Conservation (phyloP, 306 rosid species). For the Pachyrhizus erosus region DNA sequence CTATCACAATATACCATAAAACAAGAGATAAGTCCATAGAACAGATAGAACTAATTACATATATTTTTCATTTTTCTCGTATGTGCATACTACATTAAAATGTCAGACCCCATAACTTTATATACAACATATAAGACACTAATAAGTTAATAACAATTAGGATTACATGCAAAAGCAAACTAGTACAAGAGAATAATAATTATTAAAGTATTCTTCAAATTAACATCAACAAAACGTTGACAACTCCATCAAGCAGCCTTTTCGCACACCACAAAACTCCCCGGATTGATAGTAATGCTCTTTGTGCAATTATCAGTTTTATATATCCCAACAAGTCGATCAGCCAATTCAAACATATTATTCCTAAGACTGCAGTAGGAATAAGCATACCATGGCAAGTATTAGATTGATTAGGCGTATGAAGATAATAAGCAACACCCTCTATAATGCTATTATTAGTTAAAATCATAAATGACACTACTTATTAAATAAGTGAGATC, state of each 20-base stretch:
- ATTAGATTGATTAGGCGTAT: not conserved
- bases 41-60: constrained; percentile 18
- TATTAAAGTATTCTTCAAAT: constrained; percentile 21
- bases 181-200: constrained; percentile 11
- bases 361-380: constrained; percentile 74
- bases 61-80: not conserved
- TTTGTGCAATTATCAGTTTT: constrained; percentile 96
- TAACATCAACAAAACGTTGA: constrained; percentile 10
- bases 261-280: constrained; percentile 76
- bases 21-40: not conserved
- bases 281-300: constrained; percentile 88
- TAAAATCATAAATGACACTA: not conserved
- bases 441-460: not conserved
- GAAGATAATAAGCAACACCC: no score
- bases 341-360: constrained; percentile 98
- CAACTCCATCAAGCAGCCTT: constrained; percentile 61
- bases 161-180: constrained; percentile 35
- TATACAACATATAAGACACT: constrained; percentile 39
- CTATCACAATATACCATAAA: not conserved
- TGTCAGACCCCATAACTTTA: constrained; percentile 7
- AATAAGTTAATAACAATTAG: constrained; percentile 6
- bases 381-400: constrained; percentile 23
- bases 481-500: not conserved
- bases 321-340: constrained; percentile 92
- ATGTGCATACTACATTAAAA: not conserved